These are phyloP conservation scores for Vigna reflexopilosa DNA, from an alignment of 306 rosid genomes.

Conservation along the genomic window DNA sequence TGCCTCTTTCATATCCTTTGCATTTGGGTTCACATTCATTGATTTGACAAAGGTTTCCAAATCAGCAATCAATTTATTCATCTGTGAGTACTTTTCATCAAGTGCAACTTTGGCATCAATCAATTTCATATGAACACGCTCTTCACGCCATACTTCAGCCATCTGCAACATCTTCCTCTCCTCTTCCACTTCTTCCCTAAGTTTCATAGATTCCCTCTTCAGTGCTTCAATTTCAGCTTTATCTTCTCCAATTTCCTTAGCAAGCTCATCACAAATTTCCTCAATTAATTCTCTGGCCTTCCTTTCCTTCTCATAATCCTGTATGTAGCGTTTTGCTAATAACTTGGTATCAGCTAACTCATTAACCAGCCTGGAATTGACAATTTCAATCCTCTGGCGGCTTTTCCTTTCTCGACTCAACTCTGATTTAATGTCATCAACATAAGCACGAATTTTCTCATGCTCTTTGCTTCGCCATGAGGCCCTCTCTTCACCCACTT, in stretches of 20 bases:
- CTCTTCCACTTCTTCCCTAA: conserved; percentile 86
- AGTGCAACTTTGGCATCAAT: conserved; percentile 92
- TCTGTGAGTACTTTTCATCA: conserved; percentile 83
- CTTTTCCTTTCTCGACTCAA: conserved; percentile 79
- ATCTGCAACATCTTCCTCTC: conserved; percentile 93
- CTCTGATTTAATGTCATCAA: conserved; percentile 77
- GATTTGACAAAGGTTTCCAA: conserved; percentile 65
- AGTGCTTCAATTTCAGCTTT: conserved; percentile 81
- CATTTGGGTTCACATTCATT: conserved; percentile 56
- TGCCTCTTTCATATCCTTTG: conserved; percentile 75
- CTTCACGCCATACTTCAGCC: conserved; percentile 99
- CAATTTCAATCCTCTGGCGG: conserved; percentile 78
- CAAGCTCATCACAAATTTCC: conserved; percentile 96
- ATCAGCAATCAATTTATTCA: conserved; percentile 80
- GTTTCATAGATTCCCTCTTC: conserved; percentile 70
- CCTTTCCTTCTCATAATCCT: conserved; percentile 90
- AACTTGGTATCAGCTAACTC: conserved; percentile 89
- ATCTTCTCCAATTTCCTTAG: conserved; percentile 93
- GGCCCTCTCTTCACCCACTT: conserved; percentile 81
- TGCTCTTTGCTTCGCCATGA: conserved; percentile 88
- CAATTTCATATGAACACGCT: conserved; percentile 96
- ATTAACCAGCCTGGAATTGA: conserved; percentile 83
- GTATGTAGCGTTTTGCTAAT: conserved; percentile 71
- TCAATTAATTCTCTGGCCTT: conserved; percentile 76
- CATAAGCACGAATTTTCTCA: conserved; percentile 83